Base-by-base conservation (phyloP, 1,284 basidiomycete genomes). In the Exobasidium rhododendri region DNA sequence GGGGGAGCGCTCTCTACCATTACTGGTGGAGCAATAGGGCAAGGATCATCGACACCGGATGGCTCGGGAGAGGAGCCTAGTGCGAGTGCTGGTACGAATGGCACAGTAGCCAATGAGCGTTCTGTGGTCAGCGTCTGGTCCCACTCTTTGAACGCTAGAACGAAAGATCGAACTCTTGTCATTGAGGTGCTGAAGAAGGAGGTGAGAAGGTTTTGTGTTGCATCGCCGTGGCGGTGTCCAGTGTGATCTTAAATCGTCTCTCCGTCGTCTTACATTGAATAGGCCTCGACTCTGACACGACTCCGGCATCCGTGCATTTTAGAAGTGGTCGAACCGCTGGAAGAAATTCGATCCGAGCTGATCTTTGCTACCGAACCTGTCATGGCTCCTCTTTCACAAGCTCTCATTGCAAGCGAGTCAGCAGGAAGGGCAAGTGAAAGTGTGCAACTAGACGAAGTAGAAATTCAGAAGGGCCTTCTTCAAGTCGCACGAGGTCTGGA, bases 251-350 rank as follows among this genome's bases (percentile, higher is more conserved):
- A n/a, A n/a, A 7, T 13, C 2, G 17, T 40, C 17, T 40, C 35
- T 40, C 17, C 17, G 35, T 17, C 35, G 35, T 7, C 35, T 40
- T 10, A 40, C 17, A 40, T 40, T 40, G n/a, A n/a, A n/a, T n/a
- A 40, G 35, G 92, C 90, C 3, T 87, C 89, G 56, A 88, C 92
- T 0, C 83, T 97, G 29, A 87, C 91, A 24, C 86, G 89, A 65
- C 82, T 98, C 50, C 85, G 94, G 26, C 96, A 98, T 82, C 94
- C 94, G 1, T 94, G 90, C 68, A 88, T 99, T 59, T 84, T 99
- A 86, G 94, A 98, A 82, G 92, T 97, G 86, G 93, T 96, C 28
- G 94, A 99, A 81, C 94, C 94, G n/a, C 82, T 97, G 49, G 94
- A 97, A 81, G 94, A 98, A 79, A 90, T 92, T 0, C 77, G 82